Evolutionary conservation across 176 grass and related monocot species (phyloP).

Genomic region (Phoenix roebelenii): DNA sequence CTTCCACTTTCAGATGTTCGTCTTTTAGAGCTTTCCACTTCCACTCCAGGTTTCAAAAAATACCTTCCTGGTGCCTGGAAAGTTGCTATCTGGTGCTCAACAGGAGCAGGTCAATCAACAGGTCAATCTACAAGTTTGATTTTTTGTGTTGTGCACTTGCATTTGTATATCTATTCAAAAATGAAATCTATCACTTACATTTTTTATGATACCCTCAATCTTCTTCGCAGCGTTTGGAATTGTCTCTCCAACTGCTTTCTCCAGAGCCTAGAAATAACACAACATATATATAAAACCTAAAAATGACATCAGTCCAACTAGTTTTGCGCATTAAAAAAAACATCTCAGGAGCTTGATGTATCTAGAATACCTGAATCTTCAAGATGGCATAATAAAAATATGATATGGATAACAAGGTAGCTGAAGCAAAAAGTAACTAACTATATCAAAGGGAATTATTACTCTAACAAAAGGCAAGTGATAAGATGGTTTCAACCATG

Average conservation of each 20-base stretch:
- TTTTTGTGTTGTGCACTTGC: neutral
- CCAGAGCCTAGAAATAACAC: conserved; percentile 54
- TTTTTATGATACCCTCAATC: conserved; percentile 70
- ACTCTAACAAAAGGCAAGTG: no score
- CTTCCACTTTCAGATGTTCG: conserved; percentile 42
- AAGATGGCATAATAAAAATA: no score
- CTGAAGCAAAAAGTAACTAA: no score
- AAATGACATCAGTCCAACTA: no score
- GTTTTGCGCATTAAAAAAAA: neutral
- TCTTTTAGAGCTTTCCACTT: conserved; percentile 45
- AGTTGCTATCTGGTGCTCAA: conserved; percentile 58
- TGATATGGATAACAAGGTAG: no score
- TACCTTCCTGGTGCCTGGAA: conserved; percentile 71
- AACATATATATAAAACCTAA: neutral
- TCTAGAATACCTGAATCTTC: no score
- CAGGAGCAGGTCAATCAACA: no score
- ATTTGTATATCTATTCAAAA: neutral
- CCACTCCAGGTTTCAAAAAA: conserved; percentile 69
- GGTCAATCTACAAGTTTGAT: no score
- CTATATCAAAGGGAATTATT: no score
- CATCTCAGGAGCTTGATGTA: neutral
- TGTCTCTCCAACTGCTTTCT: conserved; percentile 70
- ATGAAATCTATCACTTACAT: conserved; percentile 52
- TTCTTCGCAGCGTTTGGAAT: conserved; percentile 60
- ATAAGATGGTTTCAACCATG: no score